Conservation (phyloP, 2,329 filamentous ascomycete species). For the Fusarium paranaense region DNA sequence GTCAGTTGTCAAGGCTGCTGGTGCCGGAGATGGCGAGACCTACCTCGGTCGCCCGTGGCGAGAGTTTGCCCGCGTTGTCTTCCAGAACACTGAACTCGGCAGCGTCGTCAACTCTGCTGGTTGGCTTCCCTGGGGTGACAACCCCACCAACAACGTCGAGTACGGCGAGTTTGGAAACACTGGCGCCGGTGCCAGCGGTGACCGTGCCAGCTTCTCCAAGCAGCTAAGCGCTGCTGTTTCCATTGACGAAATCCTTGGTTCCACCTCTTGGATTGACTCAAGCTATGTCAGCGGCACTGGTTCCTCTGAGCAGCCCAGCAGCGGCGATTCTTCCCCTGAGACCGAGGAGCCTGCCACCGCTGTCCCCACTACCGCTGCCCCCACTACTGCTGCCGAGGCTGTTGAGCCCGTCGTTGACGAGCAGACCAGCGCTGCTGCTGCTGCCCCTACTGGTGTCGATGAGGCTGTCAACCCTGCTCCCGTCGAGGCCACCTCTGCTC, state of each 20-base stretch:
- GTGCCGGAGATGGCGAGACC: constrained; percentile 47
- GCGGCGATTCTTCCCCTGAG: neutral
- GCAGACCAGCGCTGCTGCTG: neutral
- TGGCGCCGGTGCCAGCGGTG: constrained; percentile 65
- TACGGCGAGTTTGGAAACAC: constrained; percentile 70
- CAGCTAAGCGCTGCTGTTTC: constrained; percentile 40
- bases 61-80: constrained; percentile 59
- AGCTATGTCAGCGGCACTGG: constrained; percentile 8
- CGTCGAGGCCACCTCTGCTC: neutral
- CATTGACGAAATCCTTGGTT: constrained; percentile 17
- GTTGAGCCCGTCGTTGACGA: neutral
- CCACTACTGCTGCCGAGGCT: neutral
- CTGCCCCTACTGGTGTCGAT: neutral
- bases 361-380: neutral
- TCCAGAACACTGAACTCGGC: constrained; percentile 61
- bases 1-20: constrained; percentile 48
- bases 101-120: constrained; percentile 54
- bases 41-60: constrained; percentile 62
- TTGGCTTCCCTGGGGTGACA: constrained; percentile 66
- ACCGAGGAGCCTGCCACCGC: neutral
- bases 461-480: neutral
- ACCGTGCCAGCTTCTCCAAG: constrained; percentile 59
- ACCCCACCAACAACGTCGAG: constrained; percentile 62
- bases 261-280: constrained; percentile 28
- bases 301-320: neutral